Conservation (phyloP, 345 rosid species). For the Murraya koenigii region DNA sequence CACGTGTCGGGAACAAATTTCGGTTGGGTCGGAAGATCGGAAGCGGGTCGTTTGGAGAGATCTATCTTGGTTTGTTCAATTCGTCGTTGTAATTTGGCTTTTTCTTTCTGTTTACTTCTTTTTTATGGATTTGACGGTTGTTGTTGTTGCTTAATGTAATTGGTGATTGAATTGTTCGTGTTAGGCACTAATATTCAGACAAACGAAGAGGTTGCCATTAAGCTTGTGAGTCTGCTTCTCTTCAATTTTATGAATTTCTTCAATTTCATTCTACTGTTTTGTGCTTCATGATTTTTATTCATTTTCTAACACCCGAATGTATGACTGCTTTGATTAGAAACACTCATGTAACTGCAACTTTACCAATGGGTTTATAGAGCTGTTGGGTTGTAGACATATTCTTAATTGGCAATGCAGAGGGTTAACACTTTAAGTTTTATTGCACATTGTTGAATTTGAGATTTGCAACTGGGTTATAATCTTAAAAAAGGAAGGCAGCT, state of each 20-base stretch:
- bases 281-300: background rate
- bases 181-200: constrained; percentile 89
- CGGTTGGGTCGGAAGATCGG: constrained; percentile 95
- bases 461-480: background rate
- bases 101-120: background rate
- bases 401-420: background rate
- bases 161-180: constrained; percentile 18
- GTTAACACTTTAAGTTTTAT: too few relatives aligned
- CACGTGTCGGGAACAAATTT: constrained; percentile 85
- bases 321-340: background rate
- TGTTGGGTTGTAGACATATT: background rate
- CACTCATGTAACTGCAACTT: background rate
- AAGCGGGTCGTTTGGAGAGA: constrained; percentile 97
- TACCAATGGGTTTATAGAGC: background rate
- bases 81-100: background rate
- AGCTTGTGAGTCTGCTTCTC: constrained; percentile 71
- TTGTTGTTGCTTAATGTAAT: background rate
- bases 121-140: background rate
- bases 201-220: constrained; percentile 95
- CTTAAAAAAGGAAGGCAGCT: background rate
- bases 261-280: background rate
- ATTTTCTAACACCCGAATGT: background rate
- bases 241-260: background rate
- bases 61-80: constrained; percentile 74
- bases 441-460: background rate